These are phyloP conservation scores for Durusdinium trenchii DNA, from an alignment of 73 alveolate genomes.

Conservation along the genomic window DNA sequence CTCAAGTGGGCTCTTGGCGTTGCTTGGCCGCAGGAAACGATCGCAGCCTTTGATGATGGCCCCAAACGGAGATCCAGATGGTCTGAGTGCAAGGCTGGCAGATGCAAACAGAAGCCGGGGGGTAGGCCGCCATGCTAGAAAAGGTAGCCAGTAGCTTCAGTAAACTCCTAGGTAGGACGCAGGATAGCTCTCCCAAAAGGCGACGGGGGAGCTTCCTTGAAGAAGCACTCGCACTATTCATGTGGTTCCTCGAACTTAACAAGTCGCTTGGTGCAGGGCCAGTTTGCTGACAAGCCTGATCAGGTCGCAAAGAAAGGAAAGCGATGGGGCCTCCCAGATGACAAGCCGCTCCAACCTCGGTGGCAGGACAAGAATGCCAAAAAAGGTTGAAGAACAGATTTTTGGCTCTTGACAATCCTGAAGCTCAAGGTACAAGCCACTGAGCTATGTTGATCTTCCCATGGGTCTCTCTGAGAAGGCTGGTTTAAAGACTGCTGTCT, in stretches of 20 bases:
- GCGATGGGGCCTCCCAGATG: conserved; percentile 95
- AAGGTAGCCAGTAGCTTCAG: background rate
- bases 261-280: too few species aligned
- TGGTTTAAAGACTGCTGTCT: background rate
- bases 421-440: conserved; percentile 76
- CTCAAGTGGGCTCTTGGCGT: background rate
- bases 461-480: conserved; percentile 92
- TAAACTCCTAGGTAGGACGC: too few species aligned
- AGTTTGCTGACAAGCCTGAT: too few species aligned
- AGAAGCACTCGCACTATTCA: too few species aligned
- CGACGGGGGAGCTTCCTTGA: too few species aligned
- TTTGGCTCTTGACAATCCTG: background rate
- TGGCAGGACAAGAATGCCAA: background rate
- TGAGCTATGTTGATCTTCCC: conserved; percentile 81
- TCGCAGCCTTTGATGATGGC: conserved; percentile 88
- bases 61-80: conserved; percentile 91
- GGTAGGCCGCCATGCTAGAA: background rate
- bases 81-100: conserved; percentile 91
- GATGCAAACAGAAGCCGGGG: too few species aligned
- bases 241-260: too few species aligned
- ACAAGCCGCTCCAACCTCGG: conserved; percentile 50
- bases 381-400: background rate
- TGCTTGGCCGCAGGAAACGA: conserved; percentile 90
- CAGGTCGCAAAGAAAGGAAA: conserved; percentile 89
- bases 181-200: too few species aligned